These are phyloP conservation scores for Hirschioporus abietinus DNA, from an alignment of 768 basidiomycete species.

Conservation along the genomic window DNA sequence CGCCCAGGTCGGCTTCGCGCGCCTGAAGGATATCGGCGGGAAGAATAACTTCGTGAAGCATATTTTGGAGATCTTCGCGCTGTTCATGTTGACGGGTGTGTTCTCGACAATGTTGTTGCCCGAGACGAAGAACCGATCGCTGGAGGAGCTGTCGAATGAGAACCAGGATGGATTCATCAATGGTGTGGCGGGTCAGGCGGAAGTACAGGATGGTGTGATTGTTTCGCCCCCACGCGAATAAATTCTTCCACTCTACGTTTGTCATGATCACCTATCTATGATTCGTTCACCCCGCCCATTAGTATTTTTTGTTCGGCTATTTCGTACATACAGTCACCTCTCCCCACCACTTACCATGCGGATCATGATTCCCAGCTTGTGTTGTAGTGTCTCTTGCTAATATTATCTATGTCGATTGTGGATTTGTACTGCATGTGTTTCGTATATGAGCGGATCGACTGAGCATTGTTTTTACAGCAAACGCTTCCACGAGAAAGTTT, in stretches of 20 bases:
- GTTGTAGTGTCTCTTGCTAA: neutral
- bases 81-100: slow-evolving; percentile 84
- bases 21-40: slow-evolving; percentile 65
- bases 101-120: slow-evolving; percentile 76
- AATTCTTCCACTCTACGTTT: neutral
- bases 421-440: neutral
- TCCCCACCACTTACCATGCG: neutral
- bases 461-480: too few species aligned
- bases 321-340: neutral
- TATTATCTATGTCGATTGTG: neutral
- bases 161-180: slow-evolving; percentile 55
- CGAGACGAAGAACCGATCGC: slow-evolving; percentile 63
- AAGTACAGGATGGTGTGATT: neutral
- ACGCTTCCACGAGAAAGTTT: too few species aligned
- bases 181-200: slow-evolving; percentile 4
- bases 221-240: neutral
- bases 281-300: neutral
- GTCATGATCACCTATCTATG: neutral
- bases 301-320: neutral
- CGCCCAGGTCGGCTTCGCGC: slow-evolving; percentile 72
- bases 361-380: neutral
- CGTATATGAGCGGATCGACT: too few species aligned
- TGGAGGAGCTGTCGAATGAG: slow-evolving; percentile 75
- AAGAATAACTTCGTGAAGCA: slow-evolving; percentile 55
- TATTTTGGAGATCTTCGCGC: slow-evolving; percentile 75